Evolutionary conservation across 2,329 filamentous ascomycete species (phyloP), one percentile per base, ranked within the genome.

Genomic region (Ophiognomonia clavigignenti-juglandacearum): DNA sequence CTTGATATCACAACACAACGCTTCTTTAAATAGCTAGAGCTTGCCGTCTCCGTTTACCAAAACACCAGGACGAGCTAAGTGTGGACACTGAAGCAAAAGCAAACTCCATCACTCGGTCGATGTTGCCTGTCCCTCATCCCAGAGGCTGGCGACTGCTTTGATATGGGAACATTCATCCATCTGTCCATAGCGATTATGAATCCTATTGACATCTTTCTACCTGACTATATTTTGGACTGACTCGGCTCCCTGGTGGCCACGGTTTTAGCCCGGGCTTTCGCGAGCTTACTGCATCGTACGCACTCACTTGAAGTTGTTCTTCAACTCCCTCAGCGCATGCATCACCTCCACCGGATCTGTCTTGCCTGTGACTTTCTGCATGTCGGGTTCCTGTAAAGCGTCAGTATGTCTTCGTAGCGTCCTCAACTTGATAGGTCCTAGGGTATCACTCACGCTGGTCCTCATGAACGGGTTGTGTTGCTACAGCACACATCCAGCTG

Each of bases 401-500:
- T 19, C 7, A 13, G 47, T 61, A 23, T 23, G 8, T 11, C 4
- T 5, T 16, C 9, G 18, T n/a, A 10, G 31, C n/a, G n/a, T n/a
- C n/a, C n/a, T n/a, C n/a, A n/a, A n/a, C n/a, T n/a, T n/a, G n/a
- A n/a, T n/a, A n/a, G n/a, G n/a, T n/a, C n/a, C n/a, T n/a, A n/a
- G 7, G 26, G 16, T 8, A 27, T 7, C 6, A 68, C 80, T 72
- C 70, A 88, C 86, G 57, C 85, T 74, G 29, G 95, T 77, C 56
- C 87, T 80, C 93, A 98, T 97, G 61, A 98, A 98, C 2, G 96
- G 88, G 60, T 98, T 98, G 66, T 97, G 90, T 69, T 87, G 72
- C 87, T 92, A 53, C 29, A 31, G 6, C 27, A 31, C 5, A 32
- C 13, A 13, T 16, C 35, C 10, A 4, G n/a, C n/a, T 9, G 32